Base-by-base conservation (phyloP, 164 flowering plant species). In the Umbellularia californica region DNA sequence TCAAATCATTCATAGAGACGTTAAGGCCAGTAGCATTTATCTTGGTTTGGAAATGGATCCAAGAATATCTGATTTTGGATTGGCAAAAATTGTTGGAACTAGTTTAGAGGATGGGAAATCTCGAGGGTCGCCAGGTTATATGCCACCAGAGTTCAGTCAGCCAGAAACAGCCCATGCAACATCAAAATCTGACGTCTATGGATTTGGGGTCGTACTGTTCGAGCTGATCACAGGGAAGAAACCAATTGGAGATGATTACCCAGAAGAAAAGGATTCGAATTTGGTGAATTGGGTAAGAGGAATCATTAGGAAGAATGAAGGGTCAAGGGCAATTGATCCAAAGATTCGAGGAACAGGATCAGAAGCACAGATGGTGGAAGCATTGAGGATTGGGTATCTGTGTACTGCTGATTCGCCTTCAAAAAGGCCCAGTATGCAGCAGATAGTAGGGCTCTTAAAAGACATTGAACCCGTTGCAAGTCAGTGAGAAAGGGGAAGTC, bases 341-440 rank as follows among this genome's bases (percentile, higher is more conserved):
- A 91, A 88, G 82, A 86, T 91, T 63, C 84, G 82, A 33, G 91
- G 86, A 9, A 86, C 88, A 9, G 90, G 88, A 5, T 74, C 79
- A 0, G 87, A 87, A 51, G 67, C 65, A 2, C 88, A 90, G 76
- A 89, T 93, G 82, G 91, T 81, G 65, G 97, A 93, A 82, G 97
- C 88, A 62, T 75, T 93, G 72, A 93, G 90, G 81, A 89, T 93
- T 64, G 97, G 92, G 12, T 93, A 90, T 79, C 83, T 93, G 19
- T 93, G 98, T 88, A 90, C 98, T 0, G 97, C 98, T 24, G 97
- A 93, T 24, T 73, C 85, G 74, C 98, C 98, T 1, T 78, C 84
- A 1, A 93, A 92, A 82, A 79, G 98, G 65, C 98, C 98, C 27
- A 87, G 87, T 72, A 93, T 93, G 98, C 98, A 93, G 66, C 98